Conservation (phyloP, 768 basidiomycete genomes). For the Cystobasidium tubakii region DNA sequence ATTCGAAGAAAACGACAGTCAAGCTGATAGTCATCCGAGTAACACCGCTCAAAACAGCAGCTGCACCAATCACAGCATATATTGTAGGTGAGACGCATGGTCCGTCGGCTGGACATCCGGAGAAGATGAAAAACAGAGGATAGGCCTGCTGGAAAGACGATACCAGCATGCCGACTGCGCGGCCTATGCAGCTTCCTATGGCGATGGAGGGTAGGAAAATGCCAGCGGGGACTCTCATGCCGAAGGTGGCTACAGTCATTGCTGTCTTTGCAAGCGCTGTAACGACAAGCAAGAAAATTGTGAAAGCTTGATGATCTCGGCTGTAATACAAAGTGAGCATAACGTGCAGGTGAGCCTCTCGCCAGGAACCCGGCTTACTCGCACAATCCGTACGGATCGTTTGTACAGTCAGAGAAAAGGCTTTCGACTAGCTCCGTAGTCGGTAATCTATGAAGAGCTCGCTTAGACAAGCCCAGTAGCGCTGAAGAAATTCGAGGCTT, state of each 20-base stretch:
- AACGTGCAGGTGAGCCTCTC: neutral
- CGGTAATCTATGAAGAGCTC: slow-evolving; percentile 59
- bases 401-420: slow-evolving; percentile 79
- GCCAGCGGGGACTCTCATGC: slow-evolving; percentile 84
- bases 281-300: slow-evolving; percentile 62
- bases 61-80: slow-evolving; percentile 62
- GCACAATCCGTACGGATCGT: slow-evolving; percentile 65
- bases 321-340: slow-evolving; percentile 46
- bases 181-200: slow-evolving; percentile 90
- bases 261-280: slow-evolving; percentile 75
- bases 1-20: slow-evolving; percentile 73
- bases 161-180: slow-evolving; percentile 73
- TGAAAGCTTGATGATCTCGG: slow-evolving; percentile 54
- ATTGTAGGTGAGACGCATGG: slow-evolving; percentile 74
- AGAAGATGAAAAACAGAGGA: slow-evolving; percentile 62
- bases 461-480: neutral
- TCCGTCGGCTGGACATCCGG: slow-evolving; percentile 60
- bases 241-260: slow-evolving; percentile 82
- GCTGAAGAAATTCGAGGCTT: neutral
- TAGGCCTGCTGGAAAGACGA: slow-evolving; percentile 66
- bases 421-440: slow-evolving; percentile 89
- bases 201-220: slow-evolving; percentile 92
- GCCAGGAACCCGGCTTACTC: slow-evolving; percentile 42
- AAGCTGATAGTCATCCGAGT: slow-evolving; percentile 80
- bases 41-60: slow-evolving; percentile 84